Percentiles rank a stretch among this genome's conserved stretches.
Evolutionary conservation across 441 rosid species (phyloP).

Genomic region (Pelargonium fulgidum): DNA sequence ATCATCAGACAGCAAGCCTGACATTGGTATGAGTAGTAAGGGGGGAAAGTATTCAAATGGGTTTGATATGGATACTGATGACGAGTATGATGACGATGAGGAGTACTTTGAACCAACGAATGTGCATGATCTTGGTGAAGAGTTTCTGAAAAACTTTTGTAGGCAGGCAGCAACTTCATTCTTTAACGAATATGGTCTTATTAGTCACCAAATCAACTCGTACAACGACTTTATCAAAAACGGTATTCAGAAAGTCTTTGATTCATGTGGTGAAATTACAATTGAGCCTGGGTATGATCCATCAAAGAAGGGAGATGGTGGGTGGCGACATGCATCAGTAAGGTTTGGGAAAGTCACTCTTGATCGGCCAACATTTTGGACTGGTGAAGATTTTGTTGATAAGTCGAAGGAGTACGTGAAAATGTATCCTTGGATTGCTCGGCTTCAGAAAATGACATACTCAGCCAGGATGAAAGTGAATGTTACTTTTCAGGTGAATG

Average conservation of each 20-base stretch:
- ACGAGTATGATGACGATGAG: conserved; percentile 18
- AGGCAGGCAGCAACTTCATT: conserved; percentile 50
- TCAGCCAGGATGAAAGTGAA: conserved; percentile 57
- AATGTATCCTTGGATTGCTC: conserved; percentile 66
- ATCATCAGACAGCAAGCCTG: conserved; percentile 19
- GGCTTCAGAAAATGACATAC: conserved; percentile 88
- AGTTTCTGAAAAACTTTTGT: conserved; percentile 42
- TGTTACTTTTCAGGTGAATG: conserved; percentile 57
- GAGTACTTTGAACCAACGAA: conserved; percentile 22
- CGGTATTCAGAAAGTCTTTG: conserved; percentile 56
- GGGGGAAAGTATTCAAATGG: conserved; percentile 24
- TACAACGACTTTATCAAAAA: conserved; percentile 53
- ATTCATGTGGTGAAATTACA: conserved; percentile 51
- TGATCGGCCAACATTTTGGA: conserved; percentile 51
- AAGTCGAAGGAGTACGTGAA: conserved; percentile 31
- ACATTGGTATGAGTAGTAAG: conserved; percentile 23
- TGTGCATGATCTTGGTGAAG: conserved; percentile 41
- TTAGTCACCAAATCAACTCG: conserved; percentile 79
- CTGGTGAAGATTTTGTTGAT: conserved; percentile 25
- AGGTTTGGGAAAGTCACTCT: conserved; percentile 56
- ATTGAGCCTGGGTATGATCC: conserved; percentile 70
- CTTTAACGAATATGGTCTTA: conserved; percentile 58
- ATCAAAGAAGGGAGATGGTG: conserved; percentile 53
- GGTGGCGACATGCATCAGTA: conserved; percentile 49
- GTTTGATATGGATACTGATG: conserved; percentile 33